Evolutionary conservation across 257 asterid genomes (phyloP).

Genomic region (Anisodus acutangulus): DNA sequence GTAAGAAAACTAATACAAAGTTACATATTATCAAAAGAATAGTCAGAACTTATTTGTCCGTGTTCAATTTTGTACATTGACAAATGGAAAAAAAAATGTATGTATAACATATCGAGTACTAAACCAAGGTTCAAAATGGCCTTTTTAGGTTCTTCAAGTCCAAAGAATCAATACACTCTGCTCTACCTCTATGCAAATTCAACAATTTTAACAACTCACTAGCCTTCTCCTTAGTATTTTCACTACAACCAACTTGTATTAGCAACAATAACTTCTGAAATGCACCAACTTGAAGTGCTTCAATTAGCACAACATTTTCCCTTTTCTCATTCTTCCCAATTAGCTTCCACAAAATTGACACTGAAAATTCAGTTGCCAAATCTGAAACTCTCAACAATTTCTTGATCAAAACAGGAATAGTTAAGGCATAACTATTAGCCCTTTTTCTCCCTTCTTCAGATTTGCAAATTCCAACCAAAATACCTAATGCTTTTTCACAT

Average conservation of each 20-base stretch:
- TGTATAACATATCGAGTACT: not conserved
- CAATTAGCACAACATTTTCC: conserved; percentile 32
- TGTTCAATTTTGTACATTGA: not conserved
- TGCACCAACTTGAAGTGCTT: conserved; percentile 58
- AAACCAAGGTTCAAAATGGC: conserved; percentile 42
- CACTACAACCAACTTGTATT: conserved; percentile 57
- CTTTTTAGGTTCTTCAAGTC: conserved; percentile 57
- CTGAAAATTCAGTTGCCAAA: conserved; percentile 54
- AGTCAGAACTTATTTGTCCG: not conserved
- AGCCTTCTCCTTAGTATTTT: conserved; percentile 54
- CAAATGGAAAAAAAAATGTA: not conserved
- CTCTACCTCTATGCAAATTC: conserved; percentile 44
- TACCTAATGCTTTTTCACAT: conserved; percentile 60
- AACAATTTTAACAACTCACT: conserved; percentile 51
- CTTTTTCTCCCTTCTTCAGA: conserved; percentile 42
- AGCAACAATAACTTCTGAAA: conserved; percentile 58
- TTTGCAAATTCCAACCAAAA: conserved; percentile 54
- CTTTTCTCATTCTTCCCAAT: conserved; percentile 28
- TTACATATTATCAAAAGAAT: not conserved
- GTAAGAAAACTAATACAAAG: not conserved
- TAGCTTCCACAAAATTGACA: conserved; percentile 53
- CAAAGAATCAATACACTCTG: conserved; percentile 52
- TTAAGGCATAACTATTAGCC: conserved; percentile 44
- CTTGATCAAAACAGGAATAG: conserved; percentile 58
- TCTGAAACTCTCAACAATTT: conserved; percentile 58